Evolutionary conservation across 345 rosid genomes (phyloP).

Genomic region (Balakata baccata): DNA sequence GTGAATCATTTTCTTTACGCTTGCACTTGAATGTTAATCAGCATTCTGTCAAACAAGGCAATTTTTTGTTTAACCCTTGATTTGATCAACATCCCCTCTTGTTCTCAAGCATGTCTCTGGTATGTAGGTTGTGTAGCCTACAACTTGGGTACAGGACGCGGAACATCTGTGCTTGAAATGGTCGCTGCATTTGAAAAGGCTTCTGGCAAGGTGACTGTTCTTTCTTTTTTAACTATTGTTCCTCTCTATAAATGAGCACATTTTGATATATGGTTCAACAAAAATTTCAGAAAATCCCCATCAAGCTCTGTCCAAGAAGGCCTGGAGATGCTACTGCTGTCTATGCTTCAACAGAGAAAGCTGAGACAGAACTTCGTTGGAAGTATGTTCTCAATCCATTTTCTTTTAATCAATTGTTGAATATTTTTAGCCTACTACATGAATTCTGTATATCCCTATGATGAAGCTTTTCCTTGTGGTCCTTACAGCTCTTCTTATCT

Average conservation of each 20-base stretch:
- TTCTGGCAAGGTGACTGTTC: conserved; percentile 65
- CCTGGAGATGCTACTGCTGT: conserved; percentile 92
- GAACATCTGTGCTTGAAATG: conserved; percentile 91
- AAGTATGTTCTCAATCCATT: conserved; percentile 46
- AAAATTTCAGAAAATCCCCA: conserved; percentile 71
- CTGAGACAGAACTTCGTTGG: conserved; percentile 86
- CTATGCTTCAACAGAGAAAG: conserved; percentile 71
- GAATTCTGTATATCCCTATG: neutral
- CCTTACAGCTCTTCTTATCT: neutral
- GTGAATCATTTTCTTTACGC: conserved; percentile 30
- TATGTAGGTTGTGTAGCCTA: conserved; percentile 72
- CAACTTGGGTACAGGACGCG: conserved; percentile 84
- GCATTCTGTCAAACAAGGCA: neutral
- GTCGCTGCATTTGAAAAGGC: conserved; percentile 90
- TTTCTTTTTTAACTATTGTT: neutral
- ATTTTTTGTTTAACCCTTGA: neutral
- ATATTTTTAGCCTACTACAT: neutral
- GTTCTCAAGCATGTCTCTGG: neutral
- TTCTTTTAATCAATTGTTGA: conserved; percentile 1
- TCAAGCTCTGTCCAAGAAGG: conserved; percentile 75
- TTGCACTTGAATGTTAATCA: conserved; percentile 4
- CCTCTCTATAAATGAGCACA: neutral
- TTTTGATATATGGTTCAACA: conserved; percentile 3
- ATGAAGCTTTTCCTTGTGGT: neutral
- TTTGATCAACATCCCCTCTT: neutral